Evolutionary conservation across 179 eudicot species (phyloP), one percentile per base, ranked within the genome.

Genomic region (Carnegiea gigantea): DNA sequence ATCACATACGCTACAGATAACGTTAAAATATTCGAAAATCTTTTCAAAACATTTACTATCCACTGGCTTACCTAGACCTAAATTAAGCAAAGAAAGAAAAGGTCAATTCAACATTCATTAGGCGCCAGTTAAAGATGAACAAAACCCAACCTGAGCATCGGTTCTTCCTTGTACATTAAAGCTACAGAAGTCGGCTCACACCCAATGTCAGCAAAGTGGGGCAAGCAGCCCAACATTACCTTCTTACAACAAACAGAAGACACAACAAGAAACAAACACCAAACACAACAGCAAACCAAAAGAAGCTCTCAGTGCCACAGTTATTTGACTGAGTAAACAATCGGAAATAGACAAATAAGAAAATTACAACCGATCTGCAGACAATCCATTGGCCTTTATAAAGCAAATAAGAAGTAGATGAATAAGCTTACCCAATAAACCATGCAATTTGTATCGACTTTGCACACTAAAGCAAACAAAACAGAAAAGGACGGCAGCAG

Each of bases 101-200:
- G 59, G 26, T 49, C 83, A 77, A 57, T 73, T 79, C 78, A 15
- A 28, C 88, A 88, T 85, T 87, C 90, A 92, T 88, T 87, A 87
- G 86, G 86, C 88, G 82, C 93, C 90, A 89, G 87, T 86, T 88
- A 90, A 91, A 93, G 90, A 92, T 85, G 92, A 90, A 93, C 95
- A 94, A 89, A 91, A 94, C 93, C 98, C 95, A 88, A 92, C 95
- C 90, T 88, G 92, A 89, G 92, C 87, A 90, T 82, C 76, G 89
- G 84, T 90, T 90, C 94, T 89, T 88, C 94, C 91, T 90, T 90
- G 97, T 88, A 91, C 93, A 94, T 86, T 88, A 87, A 92, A 92
- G 97, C 96, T 92, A 96, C 92, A 92, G 97, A 90, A 86, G 97
- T 94, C 96, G 89, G 96, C 96, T 97, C 99, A 97, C 97, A 85